Base-by-base conservation (phyloP, 2,329 filamentous ascomycete species). In the Pseudocercospora crystallina region DNA sequence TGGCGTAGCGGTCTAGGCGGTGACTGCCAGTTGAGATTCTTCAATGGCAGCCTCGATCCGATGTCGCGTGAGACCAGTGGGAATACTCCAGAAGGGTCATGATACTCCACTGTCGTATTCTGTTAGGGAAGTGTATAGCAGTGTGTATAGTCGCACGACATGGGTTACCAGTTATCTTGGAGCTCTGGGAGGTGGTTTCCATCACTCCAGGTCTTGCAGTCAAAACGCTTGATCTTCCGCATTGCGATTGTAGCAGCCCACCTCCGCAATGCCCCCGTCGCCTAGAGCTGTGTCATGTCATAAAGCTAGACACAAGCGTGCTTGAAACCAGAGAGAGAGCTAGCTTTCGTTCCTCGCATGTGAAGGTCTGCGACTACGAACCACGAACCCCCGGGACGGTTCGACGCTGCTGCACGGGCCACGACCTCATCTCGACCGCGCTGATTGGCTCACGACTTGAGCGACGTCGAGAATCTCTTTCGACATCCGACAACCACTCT, bases 21-120 rank as follows among this genome's bases (percentile, higher is more conserved):
- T 11, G 94, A 96, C 70, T 97, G 95, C 94, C 94, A 99, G 67
- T 97, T 90, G 39, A 99, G 83, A 65, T 97, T 95, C 58, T 85
- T 87, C 33, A 99, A 79, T 31, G 94, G 94, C 0, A 97, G 79
- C 47, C 89, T 86, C 36, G 87, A 79, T 35, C 87, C 78, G 51
- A 99, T 78, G 51, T 91, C 84, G 2, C 89, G 83, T 9, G 87
- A 85, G 37, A 97, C 77, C 45, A 92, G 80, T 52, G 89, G 84
- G 73, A 92, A 97, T 57, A 97, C 81, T 64, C 88, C 86, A 68
- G 89, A 87, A 46, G 94, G 92, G 74, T 99, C 94, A 75, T 88
- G 90, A 75, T 96, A 99, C 78, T 97, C 91, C 76, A 96, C 90
- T 95, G 64, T 26, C 38, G 26, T n/a, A 13, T 30, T 9, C 15